Evolutionary conservation across 1,284 basidiomycete genomes (phyloP), one percentile per base, ranked within the genome.

Genomic region (Meira nashicola): DNA sequence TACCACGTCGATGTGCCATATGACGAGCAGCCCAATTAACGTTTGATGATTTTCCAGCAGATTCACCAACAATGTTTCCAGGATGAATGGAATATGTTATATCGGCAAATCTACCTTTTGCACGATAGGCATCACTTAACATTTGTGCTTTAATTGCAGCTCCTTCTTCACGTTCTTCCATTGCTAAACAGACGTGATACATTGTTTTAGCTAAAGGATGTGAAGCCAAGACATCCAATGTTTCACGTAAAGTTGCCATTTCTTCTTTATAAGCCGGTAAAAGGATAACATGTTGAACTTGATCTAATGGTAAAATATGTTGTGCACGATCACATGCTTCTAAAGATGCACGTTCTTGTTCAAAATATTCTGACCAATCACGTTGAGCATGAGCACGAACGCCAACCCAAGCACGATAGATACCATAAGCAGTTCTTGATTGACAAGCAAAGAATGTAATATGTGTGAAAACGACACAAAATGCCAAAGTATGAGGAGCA

Each of bases 231-330:
- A 74, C 64, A 55, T 74, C 69, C 33, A 78, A 68, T 2, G 75
- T 78, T 57, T 78, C 52, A 14, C 15, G 8, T 23, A 21, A 68
- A 4, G 73, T 73, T 15, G 66, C 54, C 48, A 77, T 62, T 43
- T 74, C 65, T 39, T 78, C 76, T 55, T 68, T 64, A 65, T 78
- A 77, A 53, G 74, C 76, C 14, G 76, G 76, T 39, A 74, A 58
- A 56, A 78, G 62, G 58, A 78, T 77, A 19, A 72, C 49, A 58
- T 78, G 76, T 57, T 74, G 63, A 1, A 75, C 71, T 39, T 66
- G 60, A 37, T 66, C 67, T 41, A 64, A 66, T 43, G 60, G 53
- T 39, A 69, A 65, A 11, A 59, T 58, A 9, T 57, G 44, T 33
- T 46, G 48, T 21, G 19, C 48, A 19, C 15, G 28, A 19, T 61